A percentile compares a stretch with the other conserved stretches of the same genome.
These are phyloP conservation scores for Meyerozyma carpophila DNA, from an alignment of 1,139 yeast genomes.

Conservation along the genomic window DNA sequence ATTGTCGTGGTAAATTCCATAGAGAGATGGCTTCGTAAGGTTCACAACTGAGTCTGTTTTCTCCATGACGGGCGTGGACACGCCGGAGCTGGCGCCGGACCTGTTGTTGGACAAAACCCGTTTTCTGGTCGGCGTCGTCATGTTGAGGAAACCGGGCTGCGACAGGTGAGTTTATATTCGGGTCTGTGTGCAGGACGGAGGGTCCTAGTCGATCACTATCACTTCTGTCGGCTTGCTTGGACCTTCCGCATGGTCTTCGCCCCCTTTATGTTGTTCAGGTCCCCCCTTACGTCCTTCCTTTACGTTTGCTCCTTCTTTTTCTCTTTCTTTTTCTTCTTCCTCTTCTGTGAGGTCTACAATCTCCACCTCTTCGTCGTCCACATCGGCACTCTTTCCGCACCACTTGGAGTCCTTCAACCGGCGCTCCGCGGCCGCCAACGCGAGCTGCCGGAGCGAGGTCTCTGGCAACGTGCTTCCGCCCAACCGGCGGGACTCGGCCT, in stretches of 20 bases:
- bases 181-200: neutral
- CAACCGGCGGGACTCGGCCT: constrained; percentile 32
- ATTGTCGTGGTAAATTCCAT: constrained; percentile 41
- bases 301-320: too few relatives aligned
- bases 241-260: too few relatives aligned
- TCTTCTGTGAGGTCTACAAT: neutral
- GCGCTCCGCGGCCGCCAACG: constrained; percentile 64
- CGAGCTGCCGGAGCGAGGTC: constrained; percentile 36
- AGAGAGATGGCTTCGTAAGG: constrained; percentile 46
- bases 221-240: too few relatives aligned
- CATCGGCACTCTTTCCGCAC: constrained; percentile 27
- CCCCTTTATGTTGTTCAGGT: too few relatives aligned
- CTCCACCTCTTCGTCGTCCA: constrained; percentile 1
- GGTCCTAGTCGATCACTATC: too few relatives aligned
- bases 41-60: constrained; percentile 41
- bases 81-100: constrained; percentile 7
- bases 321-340: neutral
- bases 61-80: constrained; percentile 20
- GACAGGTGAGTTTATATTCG: neutral
- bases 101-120: neutral
- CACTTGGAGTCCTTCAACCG: constrained; percentile 53
- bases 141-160: neutral
- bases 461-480: constrained; percentile 16
- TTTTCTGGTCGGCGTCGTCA: neutral
- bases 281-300: too few relatives aligned